Evolutionary conservation across 164 flowering plant species (phyloP), one percentile per base, ranked within the genome.

Genomic region (Echeveria elegans): DNA sequence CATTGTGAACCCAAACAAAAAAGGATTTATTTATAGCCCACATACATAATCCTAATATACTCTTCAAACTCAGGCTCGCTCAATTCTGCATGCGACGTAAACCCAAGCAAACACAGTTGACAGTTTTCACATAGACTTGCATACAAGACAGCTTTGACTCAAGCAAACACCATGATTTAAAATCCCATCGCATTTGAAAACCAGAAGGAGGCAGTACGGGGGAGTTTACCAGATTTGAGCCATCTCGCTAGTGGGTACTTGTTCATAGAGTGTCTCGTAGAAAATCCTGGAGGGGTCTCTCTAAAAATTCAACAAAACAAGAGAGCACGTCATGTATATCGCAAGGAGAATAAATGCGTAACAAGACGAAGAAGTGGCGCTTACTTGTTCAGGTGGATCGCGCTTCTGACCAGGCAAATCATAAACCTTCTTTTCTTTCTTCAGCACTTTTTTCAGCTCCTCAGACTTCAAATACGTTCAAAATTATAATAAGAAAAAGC

Each of bases 381-480:
- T 29, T 81, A 90, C 98, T 77, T 85, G 88, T 65, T 82, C 90
- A 28, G 97, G 99, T 47, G 90, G 89, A 67, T 88, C 95, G 47
- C 90, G 85, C 81, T 85, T 94, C 83, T 94, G 99, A 68, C 99
- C 97, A 23, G 97, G 99, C 72, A 94, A 80, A 78, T 85, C 89
- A 78, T 76, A 91, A 61, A 85, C 90, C 74, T 86, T 89, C 82
- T 64, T 91, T 73, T 79, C 85, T 77, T 72, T 86, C 78, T 78
- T 77, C 63, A 69, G 67, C 56, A 76, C 64, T 70, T 73, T 78
- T 66, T 72, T 71, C 72, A 69, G 63, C 52, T 69, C 77, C 74
- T 77, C 65, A 69, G 67, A 45, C 50, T 14, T 48, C 71, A 66
- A 56, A 50, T 41, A 36, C 41, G 48, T 59, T 43, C 50, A n/a